Evolutionary conservation across 345 rosid genomes (phyloP).

Genomic region (Hibiscus mutabilis): DNA sequence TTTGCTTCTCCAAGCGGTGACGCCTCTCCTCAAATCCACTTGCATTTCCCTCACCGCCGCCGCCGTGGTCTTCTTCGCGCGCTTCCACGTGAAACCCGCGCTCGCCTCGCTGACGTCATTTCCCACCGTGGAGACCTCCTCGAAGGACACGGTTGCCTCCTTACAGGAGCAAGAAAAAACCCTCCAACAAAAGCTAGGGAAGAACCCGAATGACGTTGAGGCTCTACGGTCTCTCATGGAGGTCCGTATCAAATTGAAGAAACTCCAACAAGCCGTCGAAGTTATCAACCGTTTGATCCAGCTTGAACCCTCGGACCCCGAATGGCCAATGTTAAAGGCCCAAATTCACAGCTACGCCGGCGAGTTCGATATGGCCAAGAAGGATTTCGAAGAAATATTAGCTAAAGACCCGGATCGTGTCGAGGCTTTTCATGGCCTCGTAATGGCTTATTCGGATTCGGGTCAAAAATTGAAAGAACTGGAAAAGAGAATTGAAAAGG

Average conservation of each 20-base stretch:
- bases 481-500: constrained; percentile 49
- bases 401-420: constrained; percentile 67
- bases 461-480: constrained; percentile 38
- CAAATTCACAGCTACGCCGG: constrained; percentile 56
- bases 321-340: constrained; percentile 69
- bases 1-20: constrained; percentile 22
- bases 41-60: constrained; percentile 49
- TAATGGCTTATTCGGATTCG: constrained; percentile 57
- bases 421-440: constrained; percentile 82
- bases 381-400: constrained; percentile 53
- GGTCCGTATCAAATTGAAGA: constrained; percentile 51
- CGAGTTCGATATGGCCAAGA: constrained; percentile 50
- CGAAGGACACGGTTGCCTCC: constrained; percentile 15
- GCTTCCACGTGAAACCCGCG: constrained; percentile 44
- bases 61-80: constrained; percentile 49
- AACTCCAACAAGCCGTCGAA: constrained; percentile 51
- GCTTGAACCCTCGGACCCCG: constrained; percentile 67
- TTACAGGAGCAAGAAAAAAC: constrained; percentile 44
- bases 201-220: constrained; percentile 40
- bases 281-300: constrained; percentile 56
- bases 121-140: constrained; percentile 26
- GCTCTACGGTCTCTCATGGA: constrained; percentile 61
- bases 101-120: constrained; percentile 42
- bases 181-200: constrained; percentile 37
- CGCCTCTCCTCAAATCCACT: constrained; percentile 38